Evolutionary conservation across 2,329 filamentous ascomycete species (phyloP).

Genomic region (Ceratocystis alfenasii): DNA sequence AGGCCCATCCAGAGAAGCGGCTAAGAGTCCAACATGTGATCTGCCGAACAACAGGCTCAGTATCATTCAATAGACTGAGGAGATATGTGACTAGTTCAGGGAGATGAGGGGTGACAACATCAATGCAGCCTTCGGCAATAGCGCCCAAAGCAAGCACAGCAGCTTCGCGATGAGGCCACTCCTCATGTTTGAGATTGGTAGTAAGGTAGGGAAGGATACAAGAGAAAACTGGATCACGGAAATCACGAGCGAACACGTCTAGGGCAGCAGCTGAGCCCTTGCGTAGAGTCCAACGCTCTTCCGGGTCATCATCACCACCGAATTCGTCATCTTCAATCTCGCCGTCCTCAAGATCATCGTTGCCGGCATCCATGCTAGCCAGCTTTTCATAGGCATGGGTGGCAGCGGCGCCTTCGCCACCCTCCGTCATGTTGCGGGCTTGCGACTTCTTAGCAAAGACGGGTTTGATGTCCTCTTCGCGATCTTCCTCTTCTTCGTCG

Average conservation of each 20-base stretch:
- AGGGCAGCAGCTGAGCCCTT: conserved; percentile 95
- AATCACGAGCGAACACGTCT: conserved; percentile 86
- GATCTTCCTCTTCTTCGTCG: conserved; percentile 85
- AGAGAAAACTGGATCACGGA: conserved; percentile 76
- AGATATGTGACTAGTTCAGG: conserved; percentile 84
- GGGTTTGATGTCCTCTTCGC: conserved; percentile 81
- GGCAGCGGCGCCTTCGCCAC: conserved; percentile 31
- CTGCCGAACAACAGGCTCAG: conserved; percentile 81
- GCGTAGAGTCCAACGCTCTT: conserved; percentile 86
- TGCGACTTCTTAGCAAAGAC: conserved; percentile 67
- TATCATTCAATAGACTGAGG: conserved; percentile 70
- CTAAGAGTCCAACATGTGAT: conserved; percentile 98
- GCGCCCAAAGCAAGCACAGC: conserved; percentile 89
- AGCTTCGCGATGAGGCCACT: conserved; percentile 89
- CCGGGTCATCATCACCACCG: conserved; percentile 69
- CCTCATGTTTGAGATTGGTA: conserved; percentile 71
- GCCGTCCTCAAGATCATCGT: conserved; percentile 73
- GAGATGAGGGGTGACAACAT: conserved; percentile 78
- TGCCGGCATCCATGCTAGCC: conserved; percentile 43
- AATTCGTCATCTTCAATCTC: conserved; percentile 66
- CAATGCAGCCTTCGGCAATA: conserved; percentile 88
- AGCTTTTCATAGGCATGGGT: conserved; percentile 39
- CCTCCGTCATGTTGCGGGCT: conserved; percentile 40
- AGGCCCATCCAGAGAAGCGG: conserved; percentile 86
- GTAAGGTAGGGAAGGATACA: conserved; percentile 87